Evolutionary conservation across 805 yeast genomes (phyloP).

Genomic region (Saturnispora dispora): DNA sequence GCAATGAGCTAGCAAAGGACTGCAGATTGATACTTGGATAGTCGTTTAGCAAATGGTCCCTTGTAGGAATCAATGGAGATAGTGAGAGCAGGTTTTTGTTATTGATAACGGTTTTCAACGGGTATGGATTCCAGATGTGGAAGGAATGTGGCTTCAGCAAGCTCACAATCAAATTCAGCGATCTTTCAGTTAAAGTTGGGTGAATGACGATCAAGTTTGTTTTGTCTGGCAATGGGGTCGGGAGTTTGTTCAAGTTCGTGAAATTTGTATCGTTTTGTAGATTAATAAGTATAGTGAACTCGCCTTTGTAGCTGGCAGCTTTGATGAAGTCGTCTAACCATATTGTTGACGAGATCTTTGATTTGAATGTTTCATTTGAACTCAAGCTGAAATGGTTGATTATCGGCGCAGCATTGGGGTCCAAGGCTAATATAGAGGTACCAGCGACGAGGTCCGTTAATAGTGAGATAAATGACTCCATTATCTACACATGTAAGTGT

Average conservation of each 20-base stretch:
- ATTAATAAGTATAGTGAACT: not conserved
- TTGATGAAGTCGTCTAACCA: not conserved
- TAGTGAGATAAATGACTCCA: not conserved
- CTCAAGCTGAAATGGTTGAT: not conserved
- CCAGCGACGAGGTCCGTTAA: not conserved
- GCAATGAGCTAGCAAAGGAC: not conserved
- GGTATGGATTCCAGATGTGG: conserved; percentile 2
- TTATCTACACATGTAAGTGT: not conserved
- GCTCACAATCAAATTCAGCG: not conserved
- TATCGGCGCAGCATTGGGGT: conserved; percentile 10
- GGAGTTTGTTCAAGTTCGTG: not conserved
- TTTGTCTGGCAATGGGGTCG: not conserved
- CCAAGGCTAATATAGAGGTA: conserved; percentile 14
- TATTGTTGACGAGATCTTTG: not conserved
- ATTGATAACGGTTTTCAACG: not conserved
- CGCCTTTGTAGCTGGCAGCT: not conserved
- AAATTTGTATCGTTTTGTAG: not conserved
- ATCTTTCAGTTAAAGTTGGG: not conserved
- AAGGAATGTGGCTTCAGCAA: not conserved
- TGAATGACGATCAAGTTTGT: not conserved
- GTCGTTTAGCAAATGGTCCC: not conserved
- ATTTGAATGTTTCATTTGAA: not conserved
- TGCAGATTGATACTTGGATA: not conserved
- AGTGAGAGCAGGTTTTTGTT: not conserved
- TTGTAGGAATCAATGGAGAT: not conserved